phyloP scores from a whole-genome alignment of 2,329 filamentous ascomycete genomes.

The Sporothrix euskadiensis region DNA sequence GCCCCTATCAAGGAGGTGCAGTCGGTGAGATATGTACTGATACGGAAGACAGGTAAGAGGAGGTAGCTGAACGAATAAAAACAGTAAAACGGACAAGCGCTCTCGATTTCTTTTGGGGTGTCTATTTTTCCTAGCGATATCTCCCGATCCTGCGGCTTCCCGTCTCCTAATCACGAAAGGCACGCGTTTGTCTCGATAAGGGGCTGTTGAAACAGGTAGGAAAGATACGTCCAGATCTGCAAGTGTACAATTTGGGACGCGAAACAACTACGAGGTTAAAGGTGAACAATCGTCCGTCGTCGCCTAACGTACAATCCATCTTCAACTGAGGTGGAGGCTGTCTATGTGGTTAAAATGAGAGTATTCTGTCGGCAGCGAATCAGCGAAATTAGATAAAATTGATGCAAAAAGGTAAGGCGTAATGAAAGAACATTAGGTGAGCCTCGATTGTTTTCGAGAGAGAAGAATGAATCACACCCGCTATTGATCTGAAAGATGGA shows the following conservation, averaged over 20 bases:
- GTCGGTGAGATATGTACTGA: not conserved
- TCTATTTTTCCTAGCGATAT: not conserved
- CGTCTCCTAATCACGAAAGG: not conserved
- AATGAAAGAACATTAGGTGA: not conserved
- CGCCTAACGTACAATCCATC: not conserved
- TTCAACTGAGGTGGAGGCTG: no score
- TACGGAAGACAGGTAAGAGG: not conserved
- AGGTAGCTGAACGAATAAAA: not conserved
- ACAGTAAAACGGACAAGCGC: not conserved
- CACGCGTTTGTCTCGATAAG: not conserved
- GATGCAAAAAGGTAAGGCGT: not conserved
- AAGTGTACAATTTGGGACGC: not conserved
- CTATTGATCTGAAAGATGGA: no score
- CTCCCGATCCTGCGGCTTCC: not conserved
- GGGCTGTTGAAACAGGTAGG: not conserved
- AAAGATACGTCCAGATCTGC: not conserved
- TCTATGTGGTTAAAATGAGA: not conserved
- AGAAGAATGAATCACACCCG: no score
- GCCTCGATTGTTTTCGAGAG: no score
- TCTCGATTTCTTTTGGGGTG: no score
- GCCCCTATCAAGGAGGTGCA: not conserved
- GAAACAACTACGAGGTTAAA: not conserved
- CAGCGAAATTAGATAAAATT: not conserved
- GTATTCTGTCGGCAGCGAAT: not conserved
- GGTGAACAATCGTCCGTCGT: not conserved